A percentile compares a stretch with the other conserved stretches of the same genome.
phyloP scores from a whole-genome alignment of 805 yeast species.

The Cyberlindnera euphorbiae region DNA sequence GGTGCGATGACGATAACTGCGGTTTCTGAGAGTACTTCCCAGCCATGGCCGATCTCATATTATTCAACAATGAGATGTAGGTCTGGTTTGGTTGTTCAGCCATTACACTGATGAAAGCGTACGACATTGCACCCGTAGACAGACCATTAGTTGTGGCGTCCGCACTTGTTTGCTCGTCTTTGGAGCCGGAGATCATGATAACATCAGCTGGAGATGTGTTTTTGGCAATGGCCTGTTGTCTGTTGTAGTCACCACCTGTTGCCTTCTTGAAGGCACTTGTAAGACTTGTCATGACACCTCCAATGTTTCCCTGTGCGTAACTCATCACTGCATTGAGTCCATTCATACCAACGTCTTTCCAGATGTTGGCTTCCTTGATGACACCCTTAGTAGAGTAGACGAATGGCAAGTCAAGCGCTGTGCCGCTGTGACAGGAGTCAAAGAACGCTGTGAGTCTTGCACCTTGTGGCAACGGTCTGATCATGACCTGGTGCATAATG shows the following conservation, averaged over 20 bases:
- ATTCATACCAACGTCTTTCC: slow-evolving; percentile 62
- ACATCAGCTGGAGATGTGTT: slow-evolving; percentile 67
- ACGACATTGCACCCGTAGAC: slow-evolving; percentile 75
- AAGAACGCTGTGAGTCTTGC: slow-evolving; percentile 64
- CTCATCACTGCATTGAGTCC: slow-evolving; percentile 48
- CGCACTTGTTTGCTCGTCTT: slow-evolving; percentile 54
- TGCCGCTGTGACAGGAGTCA: slow-evolving; percentile 76
- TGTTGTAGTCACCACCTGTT: slow-evolving; percentile 24
- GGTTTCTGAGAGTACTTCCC: slow-evolving; percentile 68
- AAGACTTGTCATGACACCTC: slow-evolving; percentile 29
- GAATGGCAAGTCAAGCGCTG: slow-evolving; percentile 66
- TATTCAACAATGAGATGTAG: slow-evolving; percentile 55
- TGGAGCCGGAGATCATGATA: slow-evolving; percentile 63
- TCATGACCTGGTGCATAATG: slow-evolving; percentile 56
- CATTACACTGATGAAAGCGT: slow-evolving; percentile 60
- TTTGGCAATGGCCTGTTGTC: slow-evolving; percentile 33
- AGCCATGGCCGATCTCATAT: slow-evolving; percentile 51
- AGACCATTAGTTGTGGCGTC: slow-evolving; percentile 59
- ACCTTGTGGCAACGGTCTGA: slow-evolving; percentile 58
- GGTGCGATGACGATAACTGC: slow-evolving; percentile 65
- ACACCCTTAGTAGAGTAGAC: slow-evolving; percentile 70
- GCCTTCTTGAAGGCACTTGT: slow-evolving; percentile 20
- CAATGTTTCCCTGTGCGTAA: slow-evolving; percentile 48
- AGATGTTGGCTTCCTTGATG: slow-evolving; percentile 63
- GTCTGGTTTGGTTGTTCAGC: slow-evolving; percentile 49